Base-by-base conservation (phyloP, 495 filamentous ascomycete species). In the Terfezia boudieri region DNA sequence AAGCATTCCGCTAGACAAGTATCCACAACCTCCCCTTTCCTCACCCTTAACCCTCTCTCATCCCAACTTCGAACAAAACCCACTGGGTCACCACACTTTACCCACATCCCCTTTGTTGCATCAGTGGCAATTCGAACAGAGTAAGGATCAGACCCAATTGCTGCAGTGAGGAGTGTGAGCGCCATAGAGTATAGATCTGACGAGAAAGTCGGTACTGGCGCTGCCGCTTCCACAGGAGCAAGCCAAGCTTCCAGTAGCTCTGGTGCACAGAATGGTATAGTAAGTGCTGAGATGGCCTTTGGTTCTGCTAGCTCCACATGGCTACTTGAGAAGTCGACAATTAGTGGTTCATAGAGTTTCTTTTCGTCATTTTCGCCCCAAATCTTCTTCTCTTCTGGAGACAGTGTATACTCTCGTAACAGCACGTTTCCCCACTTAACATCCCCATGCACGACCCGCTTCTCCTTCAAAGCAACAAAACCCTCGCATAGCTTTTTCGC, bases 341-440 rank as follows among this genome's bases (percentile, higher is more conserved):
- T 8, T 1, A 64, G 52, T 0, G 62, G 61, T 37, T 55, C 55
- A n/a, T 41, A 49, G 4, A 46, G 41, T 46, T 14, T 1, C 41
- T 46, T 46, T 4, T 46, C 17, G 12, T 14, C 12, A 14, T 14
- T 14, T 4, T 14, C 4, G 41, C 12, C 12, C 41, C 41, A 46
- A 20, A 46, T 46, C 17, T 46, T 46, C 17, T 46, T 11, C 37
- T 35, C 12, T 16, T 50, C 9, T n/a, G 46, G 8, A 0, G 17
- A n/a, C 26, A 52, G 2, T 20, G 14, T 36, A n/a, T n/a, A 53
- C 22, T 56, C 37, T 3, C 57, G 55, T 6, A 64, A 52, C 3
- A 64, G 54, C 37, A 64, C 53, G 32, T 64, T 64, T 46, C 58
- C 38, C 61, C 56, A 64, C 38, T 65, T 64, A 14, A 64, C 49